Evolutionary conservation across 805 yeast species (phyloP).

Genomic region (Pichia californica): DNA sequence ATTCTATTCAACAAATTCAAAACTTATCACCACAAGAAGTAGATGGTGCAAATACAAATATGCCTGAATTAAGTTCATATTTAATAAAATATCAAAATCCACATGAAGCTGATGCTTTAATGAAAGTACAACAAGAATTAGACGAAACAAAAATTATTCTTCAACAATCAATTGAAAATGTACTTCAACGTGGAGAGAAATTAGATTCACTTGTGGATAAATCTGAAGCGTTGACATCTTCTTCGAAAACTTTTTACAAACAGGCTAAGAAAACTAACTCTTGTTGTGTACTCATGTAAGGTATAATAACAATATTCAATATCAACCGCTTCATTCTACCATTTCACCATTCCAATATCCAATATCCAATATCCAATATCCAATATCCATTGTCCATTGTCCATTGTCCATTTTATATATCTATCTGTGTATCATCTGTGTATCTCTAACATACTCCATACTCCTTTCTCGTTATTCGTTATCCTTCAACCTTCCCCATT

Average conservation of each 20-base stretch:
- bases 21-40: constrained; percentile 35
- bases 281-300: constrained; percentile 74
- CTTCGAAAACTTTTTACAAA: constrained; percentile 91
- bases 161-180: constrained; percentile 92
- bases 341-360: too few relatives aligned
- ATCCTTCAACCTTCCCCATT: too few relatives aligned
- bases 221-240: constrained; percentile 83
- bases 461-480: too few relatives aligned
- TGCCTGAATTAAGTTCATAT: constrained; percentile 50
- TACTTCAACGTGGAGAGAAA: constrained; percentile 93
- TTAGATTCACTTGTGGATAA: constrained; percentile 91
- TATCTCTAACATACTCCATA: too few relatives aligned
- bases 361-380: too few relatives aligned
- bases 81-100: constrained; percentile 92
- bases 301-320: too few relatives aligned
- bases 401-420: too few relatives aligned
- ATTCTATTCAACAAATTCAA: constrained; percentile 42
- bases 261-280: constrained; percentile 95
- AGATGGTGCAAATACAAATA: constrained; percentile 43
- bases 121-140: constrained; percentile 95
- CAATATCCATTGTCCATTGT: too few relatives aligned
- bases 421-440: too few relatives aligned
- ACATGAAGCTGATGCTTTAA: constrained; percentile 89
- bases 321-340: too few relatives aligned
- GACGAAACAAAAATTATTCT: constrained; percentile 96